phyloP scores from a whole-genome alignment of 2,329 filamentous ascomycete species.

The Paraconiothyrium brasiliense region DNA sequence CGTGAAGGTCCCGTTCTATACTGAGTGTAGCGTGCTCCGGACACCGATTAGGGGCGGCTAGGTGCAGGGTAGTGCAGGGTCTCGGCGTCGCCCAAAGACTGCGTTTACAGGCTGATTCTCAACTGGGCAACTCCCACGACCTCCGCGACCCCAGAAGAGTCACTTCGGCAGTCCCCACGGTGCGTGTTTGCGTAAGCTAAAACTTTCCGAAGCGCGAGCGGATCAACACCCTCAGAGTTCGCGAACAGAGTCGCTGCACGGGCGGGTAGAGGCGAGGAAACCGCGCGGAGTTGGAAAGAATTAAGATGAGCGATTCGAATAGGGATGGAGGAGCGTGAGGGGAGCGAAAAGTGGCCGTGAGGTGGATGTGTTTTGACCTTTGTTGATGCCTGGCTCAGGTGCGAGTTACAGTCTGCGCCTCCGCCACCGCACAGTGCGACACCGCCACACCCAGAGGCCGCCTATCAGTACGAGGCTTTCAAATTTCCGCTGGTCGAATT shows the following conservation, averaged over 20 bases:
- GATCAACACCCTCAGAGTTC: constrained; percentile 1
- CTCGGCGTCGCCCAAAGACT: background rate
- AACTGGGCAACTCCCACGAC: constrained; percentile 12
- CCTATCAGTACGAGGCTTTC: background rate
- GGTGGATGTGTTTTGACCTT: background rate
- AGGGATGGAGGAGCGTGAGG: background rate
- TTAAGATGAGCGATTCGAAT: background rate
- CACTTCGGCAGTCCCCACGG: constrained; percentile 8
- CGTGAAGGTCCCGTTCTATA: constrained; percentile 7
- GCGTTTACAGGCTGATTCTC: background rate
- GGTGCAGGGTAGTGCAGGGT: constrained; percentile 12
- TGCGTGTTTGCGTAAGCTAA: constrained; percentile 10
- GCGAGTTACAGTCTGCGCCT: constrained; percentile 5
- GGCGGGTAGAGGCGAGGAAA: constrained; percentile 9
- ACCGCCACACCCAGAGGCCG: constrained; percentile 7
- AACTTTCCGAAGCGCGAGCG: constrained; percentile 1
- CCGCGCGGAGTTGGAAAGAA: background rate
- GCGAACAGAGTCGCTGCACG: constrained; percentile 1
- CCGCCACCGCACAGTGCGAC: constrained; percentile 7
- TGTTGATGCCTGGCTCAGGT: constrained; percentile 8
- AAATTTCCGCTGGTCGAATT: background rate
- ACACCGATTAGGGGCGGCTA: constrained; percentile 12
- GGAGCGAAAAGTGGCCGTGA: constrained; percentile 3
- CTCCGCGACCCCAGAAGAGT: constrained; percentile 5
- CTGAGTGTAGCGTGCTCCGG: constrained; percentile 9